Base-by-base conservation (phyloP, 768 basidiomycete species). In the Trametes meyenii region DNA sequence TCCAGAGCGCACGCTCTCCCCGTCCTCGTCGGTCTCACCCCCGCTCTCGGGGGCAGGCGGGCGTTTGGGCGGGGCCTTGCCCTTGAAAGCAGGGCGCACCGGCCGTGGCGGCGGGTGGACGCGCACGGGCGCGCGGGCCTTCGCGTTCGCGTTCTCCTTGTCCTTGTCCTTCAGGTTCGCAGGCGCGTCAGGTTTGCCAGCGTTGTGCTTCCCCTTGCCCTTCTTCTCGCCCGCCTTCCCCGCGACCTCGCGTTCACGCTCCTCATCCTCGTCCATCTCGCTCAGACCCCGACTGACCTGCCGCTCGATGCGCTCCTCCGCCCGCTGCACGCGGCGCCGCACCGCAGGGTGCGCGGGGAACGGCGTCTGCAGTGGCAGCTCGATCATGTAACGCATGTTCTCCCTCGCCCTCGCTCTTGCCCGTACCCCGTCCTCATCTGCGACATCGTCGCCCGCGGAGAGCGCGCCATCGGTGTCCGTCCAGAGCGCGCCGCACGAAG, bases 251-350 rank as follows among this genome's bases (percentile, higher is more conserved):
- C 21, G 46, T 36, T 50, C 69, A 53, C 71, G 69, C 42, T 66
- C 67, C 24, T 69, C 69, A 5, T 53, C 64, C 42, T 58, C 66
- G 49, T 68, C 61, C 63, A 71, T 50, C 36, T 67, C 70, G n/a
- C 54, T 62, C 55, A 72, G 49, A 12, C 67, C 67, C 35, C 56
- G 63, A 38, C 61, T 63, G 52, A 69, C 69, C 40, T 73, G 60
- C 29, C 68, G 64, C 52, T 61, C 66, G 45, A 75, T 60, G 24
- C 67, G 59, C 23, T 67, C 56, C 46, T 62, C 63, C 14, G 69
- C 69, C 1, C 71, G 66, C 55, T 65, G 63, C n/a, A 73, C 67
- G 50, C 74, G 71, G 46, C 69, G 65, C 23, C 69, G 68, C 38
- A 66, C 67, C 39, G 65, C 57, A 19, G 67, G 67, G 35, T 69